Conservation (phyloP, 257 asterid genomes). For the Solanum pinnatisectum region DNA sequence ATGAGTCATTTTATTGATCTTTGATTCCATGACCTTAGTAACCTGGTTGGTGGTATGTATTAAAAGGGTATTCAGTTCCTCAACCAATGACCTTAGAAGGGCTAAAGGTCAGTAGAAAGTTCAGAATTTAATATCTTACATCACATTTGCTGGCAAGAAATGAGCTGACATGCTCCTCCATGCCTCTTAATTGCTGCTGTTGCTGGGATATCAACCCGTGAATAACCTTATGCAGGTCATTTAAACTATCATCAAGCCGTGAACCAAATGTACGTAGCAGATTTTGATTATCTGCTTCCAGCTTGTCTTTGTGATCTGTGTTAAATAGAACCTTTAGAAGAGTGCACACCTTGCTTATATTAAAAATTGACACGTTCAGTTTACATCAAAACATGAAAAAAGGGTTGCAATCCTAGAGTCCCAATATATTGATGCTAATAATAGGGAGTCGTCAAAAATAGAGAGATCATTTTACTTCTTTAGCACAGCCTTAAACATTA, state of each 20-base stretch:
- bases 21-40: constrained; percentile 50
- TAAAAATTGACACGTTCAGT: not conserved
- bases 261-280: constrained; percentile 49
- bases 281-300: constrained; percentile 56
- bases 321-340: not conserved
- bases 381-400: not conserved
- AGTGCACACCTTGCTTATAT: not conserved
- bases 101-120: not conserved
- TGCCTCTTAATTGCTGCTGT: constrained; percentile 49
- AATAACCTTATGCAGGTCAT: constrained; percentile 50
- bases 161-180: constrained; percentile 33
- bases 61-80: not conserved
- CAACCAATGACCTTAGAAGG: not conserved
- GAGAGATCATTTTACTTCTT: not conserved
- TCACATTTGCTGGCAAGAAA: constrained; percentile 55
- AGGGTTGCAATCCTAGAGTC: not conserved
- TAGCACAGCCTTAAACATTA: not conserved
- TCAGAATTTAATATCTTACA: constrained; percentile 25
- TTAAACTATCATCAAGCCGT: constrained; percentile 51
- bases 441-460: not conserved
- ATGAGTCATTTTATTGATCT: constrained; percentile 44
- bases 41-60: constrained; percentile 24
- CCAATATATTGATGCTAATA: not conserved
- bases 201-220: constrained; percentile 54
- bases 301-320: constrained; percentile 64